Base-by-base conservation (phyloP, 2,329 filamentous ascomycete species). In the Xylaria digitata region DNA sequence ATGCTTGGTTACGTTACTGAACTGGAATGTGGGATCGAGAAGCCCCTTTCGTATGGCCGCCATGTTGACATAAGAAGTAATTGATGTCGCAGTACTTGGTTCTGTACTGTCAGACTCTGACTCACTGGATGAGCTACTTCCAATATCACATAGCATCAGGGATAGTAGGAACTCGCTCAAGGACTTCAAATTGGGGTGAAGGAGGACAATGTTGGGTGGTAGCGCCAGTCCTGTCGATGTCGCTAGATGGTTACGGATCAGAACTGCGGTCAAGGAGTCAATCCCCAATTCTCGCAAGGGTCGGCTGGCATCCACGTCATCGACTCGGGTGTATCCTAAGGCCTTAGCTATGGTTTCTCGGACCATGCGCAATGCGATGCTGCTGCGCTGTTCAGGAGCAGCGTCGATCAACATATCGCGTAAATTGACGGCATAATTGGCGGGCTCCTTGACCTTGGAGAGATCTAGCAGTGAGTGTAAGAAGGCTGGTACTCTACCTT, bases 201-300 rank as follows among this genome's bases (percentile, higher is more conserved):
- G 56, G 49, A 72, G 67, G 21, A 65, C 69, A 45, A 74, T 70
- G 55, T 72, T 74, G 48, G 68, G 63, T 17, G 71, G 71, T 8
- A 75, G 70, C 7, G 64, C 62, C 42, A 75, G 52, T 6, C 69
- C 68, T n/a, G 74, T 74, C 66, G 71, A 59, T 30, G 53, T 67
- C 26, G 69, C 70, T 57, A 76, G 65, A 57, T 71, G 69, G 63
- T 76, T 76, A 52, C 69, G 74, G 46, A 73, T 70, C 67, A 69
- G 71, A 15, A 76, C 69, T 30, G 75, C 73, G 8, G 73, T 73
- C 57, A 76, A 68, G 1, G 75, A 75, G 65, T 76, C 73, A 45
- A 76, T 73, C 8, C 73, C 73, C 21, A 75, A 70, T n/a, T 74
- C 70, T 56, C 73, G 61, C 46, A 75, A 55, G 52, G 73, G 67